Conservation (phyloP, 176 grass and related monocot genomes). For the Thalia dealbata region DNA sequence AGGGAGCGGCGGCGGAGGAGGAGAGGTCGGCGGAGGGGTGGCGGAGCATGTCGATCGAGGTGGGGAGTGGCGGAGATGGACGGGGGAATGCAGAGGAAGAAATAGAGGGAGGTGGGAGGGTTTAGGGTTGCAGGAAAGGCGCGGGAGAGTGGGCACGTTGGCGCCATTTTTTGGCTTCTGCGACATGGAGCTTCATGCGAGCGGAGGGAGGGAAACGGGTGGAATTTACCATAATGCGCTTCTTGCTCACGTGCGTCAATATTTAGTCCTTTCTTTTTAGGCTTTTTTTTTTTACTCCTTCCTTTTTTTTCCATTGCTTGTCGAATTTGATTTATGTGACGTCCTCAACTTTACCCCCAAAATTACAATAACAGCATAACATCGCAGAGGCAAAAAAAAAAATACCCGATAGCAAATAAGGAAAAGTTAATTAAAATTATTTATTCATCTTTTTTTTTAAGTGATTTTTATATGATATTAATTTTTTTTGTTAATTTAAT, state of each 20-base stretch:
- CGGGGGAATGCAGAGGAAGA: not conserved
- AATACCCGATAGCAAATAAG: no score
- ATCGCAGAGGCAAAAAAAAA: no score
- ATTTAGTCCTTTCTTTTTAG: no score
- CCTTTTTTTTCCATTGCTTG: not conserved
- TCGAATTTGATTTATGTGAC: no score
- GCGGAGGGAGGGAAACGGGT: not conserved
- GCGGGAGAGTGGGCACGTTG: not conserved
- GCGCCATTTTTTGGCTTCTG: slow-evolving; percentile 7
- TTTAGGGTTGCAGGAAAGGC: not conserved
- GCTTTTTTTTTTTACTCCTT: not conserved
- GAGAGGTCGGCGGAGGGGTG: not conserved
- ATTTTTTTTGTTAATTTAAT: no score
- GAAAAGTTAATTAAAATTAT: no score
- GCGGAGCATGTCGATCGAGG: not conserved
- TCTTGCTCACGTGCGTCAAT: not conserved
- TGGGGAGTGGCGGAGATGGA: not conserved
- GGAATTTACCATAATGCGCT: not conserved
- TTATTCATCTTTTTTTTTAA: no score
- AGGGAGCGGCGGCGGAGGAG: slow-evolving; percentile 9
- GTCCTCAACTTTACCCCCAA: no score
- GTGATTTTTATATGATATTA: no score
- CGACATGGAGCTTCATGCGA: not conserved
- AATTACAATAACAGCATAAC: no score
- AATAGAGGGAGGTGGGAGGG: not conserved